Evolutionary conservation across 1,284 basidiomycete species (phyloP).

Genomic region (Microbotryum intermedium): DNA sequence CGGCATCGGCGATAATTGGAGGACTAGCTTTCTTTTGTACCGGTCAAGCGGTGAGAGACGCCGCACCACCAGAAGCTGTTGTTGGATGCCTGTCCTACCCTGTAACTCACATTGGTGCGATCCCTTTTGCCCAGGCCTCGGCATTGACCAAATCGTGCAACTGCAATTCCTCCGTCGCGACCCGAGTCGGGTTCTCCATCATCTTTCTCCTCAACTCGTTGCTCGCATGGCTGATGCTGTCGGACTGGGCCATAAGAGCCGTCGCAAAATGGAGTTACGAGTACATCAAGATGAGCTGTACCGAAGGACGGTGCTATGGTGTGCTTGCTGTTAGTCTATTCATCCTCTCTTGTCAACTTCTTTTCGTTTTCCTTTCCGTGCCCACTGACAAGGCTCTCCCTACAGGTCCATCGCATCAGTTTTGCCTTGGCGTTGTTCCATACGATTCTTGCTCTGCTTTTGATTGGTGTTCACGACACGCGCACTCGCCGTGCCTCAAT

Average conservation of each 20-base stretch:
- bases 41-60: conserved; percentile 15
- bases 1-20: conserved; percentile 36
- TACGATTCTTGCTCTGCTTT: conserved; percentile 62
- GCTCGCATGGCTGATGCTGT: conserved; percentile 92
- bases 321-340: conserved; percentile 70
- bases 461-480: conserved; percentile 83
- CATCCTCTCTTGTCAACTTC: not conserved
- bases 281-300: conserved; percentile 97
- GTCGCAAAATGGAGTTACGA: conserved; percentile 90
- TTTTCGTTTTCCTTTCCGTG: not conserved
- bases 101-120: conserved; percentile 1
- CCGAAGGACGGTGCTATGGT: conserved; percentile 87
- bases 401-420: conserved; percentile 87
- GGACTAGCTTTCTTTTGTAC: conserved; percentile 41
- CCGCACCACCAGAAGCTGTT: not conserved
- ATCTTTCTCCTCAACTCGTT: conserved; percentile 96
- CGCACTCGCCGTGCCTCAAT: conserved; percentile 83
- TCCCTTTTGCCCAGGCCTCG: conserved; percentile 59
- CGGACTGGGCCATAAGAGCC: conserved; percentile 73
- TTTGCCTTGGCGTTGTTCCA: conserved; percentile 91
- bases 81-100: no score
- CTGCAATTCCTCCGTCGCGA: conserved; percentile 97
- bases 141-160: conserved; percentile 99
- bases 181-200: conserved; percentile 90
- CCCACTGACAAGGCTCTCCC: conserved; percentile 6